Base-by-base conservation (phyloP, 495 filamentous ascomycete genomes). In the Penicillium nucicola region DNA sequence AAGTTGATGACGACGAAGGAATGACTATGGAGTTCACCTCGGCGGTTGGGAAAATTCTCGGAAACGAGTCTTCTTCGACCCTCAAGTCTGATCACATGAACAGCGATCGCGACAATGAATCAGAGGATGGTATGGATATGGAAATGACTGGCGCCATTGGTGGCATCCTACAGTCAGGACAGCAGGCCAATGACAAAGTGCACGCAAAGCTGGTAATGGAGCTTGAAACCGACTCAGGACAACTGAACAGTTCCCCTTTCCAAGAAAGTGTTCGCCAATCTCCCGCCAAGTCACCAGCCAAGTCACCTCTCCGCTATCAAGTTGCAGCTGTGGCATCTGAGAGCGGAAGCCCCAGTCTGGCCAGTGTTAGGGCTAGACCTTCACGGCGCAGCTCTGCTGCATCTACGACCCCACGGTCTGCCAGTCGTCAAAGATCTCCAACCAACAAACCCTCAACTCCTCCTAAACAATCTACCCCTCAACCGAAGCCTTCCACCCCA, bases 21-120 rank as follows among this genome's bases (percentile, higher is more conserved):
- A 80, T 92, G 75, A 87, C 86, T 2, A 91, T 91, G 87, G 89
- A 91, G 50, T 78, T 92, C 43, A 95, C 88, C 0, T 80, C 83
- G 32, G 85, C 83, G 0, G 69, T 92, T 48, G 88, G 88, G 7
- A 83, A 81, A 42, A 73, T 91, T 23, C 56, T 87, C 28, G 70
- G 68, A 10, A 74, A 67, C 25, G 60, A 67, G n/a, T 19, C 62
- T 18, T 45, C 51, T 19, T 36, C 48, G 10, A 57, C 56, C 30
- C 61, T 62, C 1, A 70, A 74, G 17, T 39, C 54, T 4, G 60
- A 62, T 30, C 53, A 42, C 11, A 64, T 57, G 39, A 53, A 61
- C 18, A 42, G 58, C 19, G 70, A 75, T n/a, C 70, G 71, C 11
- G 70, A 66, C 25, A 62, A 65, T 38, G 61, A 68, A 15, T 72